Evolutionary conservation across 306 rosid genomes (phyloP).

Genomic region (Sphenostylis stenocarpa): DNA sequence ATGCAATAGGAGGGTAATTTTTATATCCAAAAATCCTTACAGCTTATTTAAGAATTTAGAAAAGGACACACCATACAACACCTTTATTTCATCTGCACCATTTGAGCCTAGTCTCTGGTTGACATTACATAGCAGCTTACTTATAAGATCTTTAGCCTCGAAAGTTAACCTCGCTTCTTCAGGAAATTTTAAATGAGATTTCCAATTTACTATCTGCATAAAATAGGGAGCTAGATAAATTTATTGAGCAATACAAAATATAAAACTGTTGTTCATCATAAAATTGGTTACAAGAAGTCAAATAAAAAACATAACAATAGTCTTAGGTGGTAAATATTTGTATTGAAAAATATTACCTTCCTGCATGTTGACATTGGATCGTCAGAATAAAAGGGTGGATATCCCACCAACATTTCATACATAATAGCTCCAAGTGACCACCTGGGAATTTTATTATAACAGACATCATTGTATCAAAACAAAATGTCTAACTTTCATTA

Average conservation of each 20-base stretch:
- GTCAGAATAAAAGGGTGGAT: slow-evolving; percentile 96
- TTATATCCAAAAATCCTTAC: slow-evolving; percentile 17
- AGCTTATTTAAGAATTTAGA: slow-evolving; percentile 50
- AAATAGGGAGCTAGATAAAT: slow-evolving; percentile 25
- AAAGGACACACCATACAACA: slow-evolving; percentile 79
- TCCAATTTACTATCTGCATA: slow-evolving; percentile 90
- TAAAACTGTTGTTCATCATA: neutral
- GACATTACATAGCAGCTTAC: slow-evolving; percentile 79
- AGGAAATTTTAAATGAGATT: slow-evolving; percentile 89
- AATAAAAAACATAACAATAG: neutral
- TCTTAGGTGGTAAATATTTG: neutral
- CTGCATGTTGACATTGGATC: slow-evolving; percentile 99
- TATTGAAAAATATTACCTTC: slow-evolving; percentile 57
- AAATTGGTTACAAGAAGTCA: neutral
- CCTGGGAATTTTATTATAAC: slow-evolving; percentile 46
- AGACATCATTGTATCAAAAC: slow-evolving; percentile 19
- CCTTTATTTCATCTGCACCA: slow-evolving; percentile 92
- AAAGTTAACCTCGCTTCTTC: slow-evolving; percentile 81
- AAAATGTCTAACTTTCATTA: neutral
- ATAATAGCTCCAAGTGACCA: slow-evolving; percentile 99
- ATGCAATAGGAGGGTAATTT: slow-evolving; percentile 42
- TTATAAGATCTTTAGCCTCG: slow-evolving; percentile 78
- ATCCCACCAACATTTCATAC: slow-evolving; percentile 99
- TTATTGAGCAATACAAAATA: neutral
- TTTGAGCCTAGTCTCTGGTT: slow-evolving; percentile 79